phyloP scores from a whole-genome alignment of 257 asterid genomes.

The Gentiana dahurica region DNA sequence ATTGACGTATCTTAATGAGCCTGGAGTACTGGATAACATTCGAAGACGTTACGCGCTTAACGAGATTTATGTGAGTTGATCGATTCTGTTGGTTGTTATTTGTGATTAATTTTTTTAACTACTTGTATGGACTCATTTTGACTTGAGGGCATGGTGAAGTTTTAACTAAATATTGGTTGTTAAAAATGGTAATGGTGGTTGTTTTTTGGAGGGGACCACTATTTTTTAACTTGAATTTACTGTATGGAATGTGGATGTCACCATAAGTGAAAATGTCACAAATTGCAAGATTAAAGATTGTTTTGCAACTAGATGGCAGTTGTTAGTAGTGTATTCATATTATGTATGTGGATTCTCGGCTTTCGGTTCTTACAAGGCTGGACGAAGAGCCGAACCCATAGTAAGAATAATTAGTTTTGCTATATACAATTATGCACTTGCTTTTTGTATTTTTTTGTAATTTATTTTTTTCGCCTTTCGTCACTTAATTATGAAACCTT shows the following conservation, averaged over 20 bases:
- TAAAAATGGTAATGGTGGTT: background rate
- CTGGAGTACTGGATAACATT: conserved; percentile 90
- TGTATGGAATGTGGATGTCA: background rate
- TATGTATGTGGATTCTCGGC: too few species aligned
- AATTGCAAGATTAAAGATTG: too few species aligned
- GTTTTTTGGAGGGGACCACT: conserved; percentile 1
- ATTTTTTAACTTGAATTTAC: background rate
- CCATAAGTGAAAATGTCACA: too few species aligned
- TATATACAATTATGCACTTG: too few species aligned
- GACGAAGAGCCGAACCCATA: too few species aligned
- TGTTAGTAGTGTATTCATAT: too few species aligned
- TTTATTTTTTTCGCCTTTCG: too few species aligned
- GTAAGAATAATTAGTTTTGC: too few species aligned
- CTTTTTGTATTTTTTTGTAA: too few species aligned
- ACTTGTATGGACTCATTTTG: background rate
- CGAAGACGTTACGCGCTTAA: conserved; percentile 78
- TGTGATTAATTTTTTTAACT: background rate
- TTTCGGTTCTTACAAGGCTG: too few species aligned
- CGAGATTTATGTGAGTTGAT: conserved; percentile 73
- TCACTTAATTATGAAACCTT: too few species aligned
- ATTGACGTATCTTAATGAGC: conserved; percentile 86
- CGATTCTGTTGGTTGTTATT: background rate
- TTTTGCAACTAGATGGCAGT: too few species aligned
- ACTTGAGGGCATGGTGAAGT: background rate
- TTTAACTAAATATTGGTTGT: background rate